phyloP scores from a whole-genome alignment of 1,139 yeast species.

The Meyerozyma smithsonii region DNA sequence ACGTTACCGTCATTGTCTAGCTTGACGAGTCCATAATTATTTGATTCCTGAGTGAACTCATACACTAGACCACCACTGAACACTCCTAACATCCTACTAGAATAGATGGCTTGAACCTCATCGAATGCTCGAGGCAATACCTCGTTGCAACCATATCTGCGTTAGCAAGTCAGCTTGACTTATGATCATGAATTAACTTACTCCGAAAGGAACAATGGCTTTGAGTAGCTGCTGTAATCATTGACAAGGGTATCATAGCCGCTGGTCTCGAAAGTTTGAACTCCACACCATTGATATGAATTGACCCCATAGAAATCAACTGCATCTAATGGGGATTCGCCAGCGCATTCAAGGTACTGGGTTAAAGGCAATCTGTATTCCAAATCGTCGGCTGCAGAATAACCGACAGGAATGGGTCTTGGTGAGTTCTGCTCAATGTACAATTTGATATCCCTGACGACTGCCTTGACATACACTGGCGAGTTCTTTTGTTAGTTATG shows the following conservation, averaged over 20 bases:
- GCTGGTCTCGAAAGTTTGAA: conserved; percentile 72
- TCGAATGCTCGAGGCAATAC: conserved; percentile 76
- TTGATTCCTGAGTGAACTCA: conserved; percentile 84
- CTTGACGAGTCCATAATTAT: conserved; percentile 82
- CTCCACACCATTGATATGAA: conserved; percentile 97
- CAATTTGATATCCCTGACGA: conserved; percentile 73
- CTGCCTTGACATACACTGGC: conserved; percentile 70
- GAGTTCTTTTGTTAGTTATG: conserved; percentile 30
- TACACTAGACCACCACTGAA: conserved; percentile 93
- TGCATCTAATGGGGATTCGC: conserved; percentile 50
- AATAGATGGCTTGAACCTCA: conserved; percentile 70
- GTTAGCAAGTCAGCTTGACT: neutral
- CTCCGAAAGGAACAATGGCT: conserved; percentile 87
- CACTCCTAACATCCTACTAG: conserved; percentile 68
- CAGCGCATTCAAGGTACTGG: conserved; percentile 73
- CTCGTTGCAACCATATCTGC: conserved; percentile 73
- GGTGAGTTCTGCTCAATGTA: conserved; percentile 57
- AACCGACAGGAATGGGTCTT: conserved; percentile 83
- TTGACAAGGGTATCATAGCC: conserved; percentile 76
- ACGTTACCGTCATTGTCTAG: conserved; percentile 51
- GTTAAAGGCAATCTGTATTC: conserved; percentile 72
- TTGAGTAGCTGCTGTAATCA: conserved; percentile 62
- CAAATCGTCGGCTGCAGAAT: conserved; percentile 93
- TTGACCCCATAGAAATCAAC: conserved; percentile 95
- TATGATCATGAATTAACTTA: conserved; percentile 25